Base-by-base conservation (phyloP, 1,284 basidiomycete genomes). In the Cryptococcus maquisensis region DNA sequence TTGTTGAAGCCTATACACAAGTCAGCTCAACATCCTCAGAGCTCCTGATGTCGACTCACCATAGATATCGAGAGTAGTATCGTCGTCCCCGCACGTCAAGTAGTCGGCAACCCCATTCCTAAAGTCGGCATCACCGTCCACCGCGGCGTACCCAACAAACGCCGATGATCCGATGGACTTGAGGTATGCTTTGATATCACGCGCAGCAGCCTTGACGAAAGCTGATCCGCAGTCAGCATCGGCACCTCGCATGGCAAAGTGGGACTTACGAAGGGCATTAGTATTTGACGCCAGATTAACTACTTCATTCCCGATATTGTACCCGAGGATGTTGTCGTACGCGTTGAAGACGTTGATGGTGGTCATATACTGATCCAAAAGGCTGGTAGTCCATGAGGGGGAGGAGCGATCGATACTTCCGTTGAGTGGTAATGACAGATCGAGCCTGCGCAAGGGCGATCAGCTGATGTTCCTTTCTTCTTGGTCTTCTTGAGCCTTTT, bases 301-400 rank as follows among this genome's bases (percentile, higher is more conserved):
- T 18, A 93, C 88, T 74, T 95, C 92, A 72, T 96, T 96, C 18
- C 90, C 92, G 55, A 96, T 80, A 69, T 93, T 93, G 78, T 72
- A 84, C 2, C 84, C 88, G 50, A 92, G 77, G 35, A 92, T 81
- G 64, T 93, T 93, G 78, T 87, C 82, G 66, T 93, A 94, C 68
- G 86, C 62, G 51, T 80, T 79, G 79, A 95, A 94, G 0, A 77
- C 80, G 61, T 90, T 80, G 64, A 94, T 87, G 32, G 90, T 93
- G 32, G 72, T 72, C 56, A 86, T 81, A 75, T 94, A 95, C 56
- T 85, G 80, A 72, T 91, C 80, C 38, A 90, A 78, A n/a, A 95
- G 77, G 69, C 85, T 87, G 8, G 88, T 88, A 1, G 86, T 82
- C 92, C 92, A 96, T 0, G 85, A 74, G 0, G 92, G 91, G 23